A percentile compares a stretch with the other conserved stretches of the same genome.
These are phyloP conservation scores for Filosporella fistucella DNA, from an alignment of 495 filamentous ascomycete species.

Conservation along the genomic window DNA sequence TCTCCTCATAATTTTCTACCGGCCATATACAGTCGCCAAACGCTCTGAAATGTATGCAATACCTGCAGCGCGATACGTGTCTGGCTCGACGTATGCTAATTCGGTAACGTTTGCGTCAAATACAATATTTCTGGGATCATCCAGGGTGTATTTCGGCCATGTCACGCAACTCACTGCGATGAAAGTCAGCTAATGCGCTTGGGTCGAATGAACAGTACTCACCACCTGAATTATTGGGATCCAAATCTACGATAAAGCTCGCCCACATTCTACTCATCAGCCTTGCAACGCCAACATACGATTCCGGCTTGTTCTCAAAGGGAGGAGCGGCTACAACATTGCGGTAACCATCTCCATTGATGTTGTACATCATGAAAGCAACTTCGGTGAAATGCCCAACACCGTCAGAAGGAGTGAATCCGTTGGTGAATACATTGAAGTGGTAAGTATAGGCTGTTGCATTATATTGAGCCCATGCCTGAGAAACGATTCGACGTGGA, in stretches of 20 bases:
- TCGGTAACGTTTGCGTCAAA: conserved; percentile 14
- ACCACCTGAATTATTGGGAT: conserved; percentile 28
- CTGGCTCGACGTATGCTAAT: conserved; percentile 11
- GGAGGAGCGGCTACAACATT: conserved; percentile 22
- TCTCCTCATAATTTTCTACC: not conserved
- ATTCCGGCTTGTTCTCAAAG: conserved; percentile 20
- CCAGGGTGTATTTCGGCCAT: conserved; percentile 10
- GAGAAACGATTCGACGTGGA: conserved; percentile 29
- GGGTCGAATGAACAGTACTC: not conserved
- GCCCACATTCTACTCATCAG: conserved; percentile 39
- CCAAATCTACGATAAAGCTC: conserved; percentile 33
- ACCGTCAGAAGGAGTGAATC: conserved; percentile 38
- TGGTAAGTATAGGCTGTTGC: conserved; percentile 37
- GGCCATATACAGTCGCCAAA: not conserved
- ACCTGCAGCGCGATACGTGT: conserved; percentile 5
- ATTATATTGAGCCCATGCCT: conserved; percentile 30
- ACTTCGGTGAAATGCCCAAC: conserved; percentile 26
- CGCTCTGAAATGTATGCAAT: conserved; percentile 7
- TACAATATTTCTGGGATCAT: conserved; percentile 6
- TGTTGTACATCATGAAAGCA: conserved; percentile 10
- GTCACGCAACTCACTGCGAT: not conserved
- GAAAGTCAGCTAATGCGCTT: not conserved
- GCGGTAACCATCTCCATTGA: conserved; percentile 5
- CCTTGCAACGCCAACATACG: conserved; percentile 27
- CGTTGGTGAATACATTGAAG: conserved; percentile 30